Evolutionary conservation across 2,329 filamentous ascomycete genomes (phyloP).

Genomic region (Daldinia eschscholtzii): DNA sequence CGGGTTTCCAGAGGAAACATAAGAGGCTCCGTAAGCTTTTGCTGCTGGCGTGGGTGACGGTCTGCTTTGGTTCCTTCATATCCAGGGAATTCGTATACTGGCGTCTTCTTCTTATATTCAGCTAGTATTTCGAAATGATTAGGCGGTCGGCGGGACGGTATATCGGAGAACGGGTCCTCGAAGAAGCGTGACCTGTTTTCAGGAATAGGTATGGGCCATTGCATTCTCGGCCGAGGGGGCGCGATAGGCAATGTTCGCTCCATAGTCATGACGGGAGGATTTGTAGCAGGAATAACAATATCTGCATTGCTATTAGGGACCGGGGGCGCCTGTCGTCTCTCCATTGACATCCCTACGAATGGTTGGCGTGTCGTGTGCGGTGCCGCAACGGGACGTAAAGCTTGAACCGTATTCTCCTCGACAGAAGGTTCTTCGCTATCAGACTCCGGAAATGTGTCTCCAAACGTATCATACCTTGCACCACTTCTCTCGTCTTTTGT

Average conservation of each 20-base stretch:
- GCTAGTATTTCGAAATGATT: constrained; percentile 35
- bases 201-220: constrained; percentile 26
- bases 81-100: constrained; percentile 37
- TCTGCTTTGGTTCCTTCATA: constrained; percentile 20
- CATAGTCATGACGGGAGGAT: neutral
- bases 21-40: neutral
- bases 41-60: neutral
- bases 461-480: constrained; percentile 37
- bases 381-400: neutral
- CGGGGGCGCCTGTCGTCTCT: neutral
- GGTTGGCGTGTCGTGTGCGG: neutral
- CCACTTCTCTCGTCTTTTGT: constrained; percentile 27
- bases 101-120: constrained; percentile 46
- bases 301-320: neutral
- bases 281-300: neutral
- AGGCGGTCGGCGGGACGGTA: constrained; percentile 24
- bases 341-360: neutral
- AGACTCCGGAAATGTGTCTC: constrained; percentile 36
- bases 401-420: constrained; percentile 2
- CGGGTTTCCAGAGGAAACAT: too few species aligned
- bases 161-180: constrained; percentile 24
- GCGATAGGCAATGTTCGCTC: constrained; percentile 21
- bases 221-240: constrained; percentile 24
- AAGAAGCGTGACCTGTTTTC: constrained; percentile 5
- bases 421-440: constrained; percentile 28